Evolutionary conservation across 257 asterid species (phyloP), one percentile per base, ranked within the genome.

Genomic region (Nicotiana undulata): DNA sequence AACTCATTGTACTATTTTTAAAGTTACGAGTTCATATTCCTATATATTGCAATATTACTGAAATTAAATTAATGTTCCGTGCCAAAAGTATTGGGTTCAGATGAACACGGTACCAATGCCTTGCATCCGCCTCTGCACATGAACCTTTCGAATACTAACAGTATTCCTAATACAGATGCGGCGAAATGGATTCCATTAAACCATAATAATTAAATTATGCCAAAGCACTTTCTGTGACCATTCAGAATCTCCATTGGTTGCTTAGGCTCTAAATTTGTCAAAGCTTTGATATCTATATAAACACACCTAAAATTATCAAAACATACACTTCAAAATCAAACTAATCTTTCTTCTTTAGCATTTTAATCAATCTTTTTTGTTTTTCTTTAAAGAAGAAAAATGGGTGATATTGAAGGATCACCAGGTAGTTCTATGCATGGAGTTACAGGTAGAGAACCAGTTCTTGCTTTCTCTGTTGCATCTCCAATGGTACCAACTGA

Each of bases 361-460:
- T 1, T 22, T 29, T 16, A 10, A 63, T 22, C 5, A 2, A 28
- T 63, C 6, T 18, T 18, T 24, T 16, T 63, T 13, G 1, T 22
- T 5, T 22, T 22, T 10, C 9, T n/a, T n/a, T 22, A 63, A 17
- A 28, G 12, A 58, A 11, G 9, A 44, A 18, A 49, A 74, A 83
- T 85, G 89, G 79, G 85, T 10, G 88, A 80, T 3, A 70, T 83
- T 0, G 88, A 87, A 76, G 89, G 85, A 0, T 86, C 89, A 59
- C 91, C 96, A 0, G 94, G 89, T 5, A 81, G 89, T 63, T 92
- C 97, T 31, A 87, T 92, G 97, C 97, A 92, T 80, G 94, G 94
- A 67, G 93, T 90, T 0, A 92, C 97, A 0, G 94, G 93, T 29
- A 81, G 89, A 68, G 97, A 92, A 63, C 91, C 90, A 1, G 90